Evolutionary conservation across 257 asterid species (phyloP).

Genomic region (Marsdenia floribunda): DNA sequence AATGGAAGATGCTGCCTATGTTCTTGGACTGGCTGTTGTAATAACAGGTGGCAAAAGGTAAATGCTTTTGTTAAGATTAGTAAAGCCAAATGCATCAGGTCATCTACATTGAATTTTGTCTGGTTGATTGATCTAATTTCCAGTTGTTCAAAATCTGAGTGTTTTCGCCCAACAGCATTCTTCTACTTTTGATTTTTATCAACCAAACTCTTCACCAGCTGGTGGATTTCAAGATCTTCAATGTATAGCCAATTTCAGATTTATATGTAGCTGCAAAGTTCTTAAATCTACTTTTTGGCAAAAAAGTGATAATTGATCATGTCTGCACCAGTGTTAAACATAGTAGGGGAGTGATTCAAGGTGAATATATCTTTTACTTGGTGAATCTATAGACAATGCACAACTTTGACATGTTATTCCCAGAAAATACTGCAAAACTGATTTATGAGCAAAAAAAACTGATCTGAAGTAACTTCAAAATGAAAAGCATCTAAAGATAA

Average conservation of each 20-base stretch:
- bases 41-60: conserved; percentile 78
- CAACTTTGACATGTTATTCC: background rate
- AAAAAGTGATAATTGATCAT: background rate
- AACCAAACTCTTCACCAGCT: background rate
- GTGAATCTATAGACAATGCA: background rate
- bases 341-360: background rate
- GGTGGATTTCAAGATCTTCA: background rate
- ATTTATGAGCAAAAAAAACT: background rate
- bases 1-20: conserved; percentile 53
- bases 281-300: background rate
- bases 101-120: background rate
- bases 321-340: background rate
- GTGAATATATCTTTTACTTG: background rate
- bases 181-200: background rate
- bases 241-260: background rate
- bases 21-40: conserved; percentile 59
- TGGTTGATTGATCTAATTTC: too few relatives aligned
- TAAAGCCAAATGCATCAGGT: background rate
- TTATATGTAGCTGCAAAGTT: background rate
- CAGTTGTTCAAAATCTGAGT: background rate
- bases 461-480: background rate
- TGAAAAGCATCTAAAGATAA: background rate
- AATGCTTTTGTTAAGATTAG: conserved; percentile 13
- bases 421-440: background rate
- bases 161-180: background rate